Evolutionary conservation across 176 grass and related monocot genomes (phyloP).

Genomic region (Thalia dealbata): DNA sequence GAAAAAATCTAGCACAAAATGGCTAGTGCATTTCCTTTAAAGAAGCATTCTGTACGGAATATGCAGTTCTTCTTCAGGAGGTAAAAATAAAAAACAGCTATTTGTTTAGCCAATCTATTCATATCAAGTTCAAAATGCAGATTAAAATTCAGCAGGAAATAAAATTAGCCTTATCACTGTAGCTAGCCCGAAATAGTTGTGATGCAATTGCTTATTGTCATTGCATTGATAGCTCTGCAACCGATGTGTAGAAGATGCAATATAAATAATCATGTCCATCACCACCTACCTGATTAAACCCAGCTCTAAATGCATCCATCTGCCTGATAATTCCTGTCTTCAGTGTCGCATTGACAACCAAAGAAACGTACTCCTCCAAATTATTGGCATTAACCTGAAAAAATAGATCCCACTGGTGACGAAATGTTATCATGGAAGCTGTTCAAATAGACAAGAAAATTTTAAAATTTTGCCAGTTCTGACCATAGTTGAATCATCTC

Average conservation of each 20-base stretch:
- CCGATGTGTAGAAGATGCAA: too few relatives aligned
- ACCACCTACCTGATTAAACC: conserved; percentile 69
- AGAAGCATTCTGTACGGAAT: background rate
- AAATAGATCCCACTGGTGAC: background rate
- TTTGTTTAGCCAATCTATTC: background rate
- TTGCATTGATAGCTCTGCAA: too few relatives aligned
- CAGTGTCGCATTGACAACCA: conserved; percentile 66
- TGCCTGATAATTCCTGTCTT: conserved; percentile 62
- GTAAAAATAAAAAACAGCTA: background rate
- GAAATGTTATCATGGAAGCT: conserved; percentile 6
- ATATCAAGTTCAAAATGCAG: background rate
- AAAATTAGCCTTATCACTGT: too few relatives aligned
- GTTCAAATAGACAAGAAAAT: conserved; percentile 1
- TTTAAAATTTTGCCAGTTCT: conserved; percentile 19
- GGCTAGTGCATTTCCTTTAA: background rate
- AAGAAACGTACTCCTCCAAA: conserved; percentile 71
- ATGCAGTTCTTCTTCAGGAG: background rate
- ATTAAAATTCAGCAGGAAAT: background rate
- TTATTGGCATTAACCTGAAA: conserved; percentile 65
- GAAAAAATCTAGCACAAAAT: background rate
- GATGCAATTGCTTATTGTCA: too few relatives aligned
- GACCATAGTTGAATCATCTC: conserved; percentile 41
- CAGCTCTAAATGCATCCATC: conserved; percentile 63
- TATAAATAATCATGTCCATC: background rate
- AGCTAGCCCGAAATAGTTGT: too few relatives aligned